Base-by-base conservation (phyloP, 192 early-diverging fungal genomes). In the Umbelopsis isabellina region DNA sequence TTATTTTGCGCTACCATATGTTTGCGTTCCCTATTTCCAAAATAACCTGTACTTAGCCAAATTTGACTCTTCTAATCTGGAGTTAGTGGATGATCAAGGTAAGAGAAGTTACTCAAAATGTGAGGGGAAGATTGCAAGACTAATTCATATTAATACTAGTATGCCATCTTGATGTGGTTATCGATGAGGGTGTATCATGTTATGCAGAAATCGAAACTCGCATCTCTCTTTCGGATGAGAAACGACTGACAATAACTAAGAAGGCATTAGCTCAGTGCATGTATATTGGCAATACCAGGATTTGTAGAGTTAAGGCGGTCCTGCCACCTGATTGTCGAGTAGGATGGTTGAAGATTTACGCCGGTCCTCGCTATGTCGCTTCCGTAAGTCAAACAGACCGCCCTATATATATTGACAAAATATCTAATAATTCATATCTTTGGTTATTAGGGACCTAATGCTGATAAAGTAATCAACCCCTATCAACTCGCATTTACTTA, bases 271-370 rank as follows among this genome's bases (percentile, higher is more conserved):
- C 78, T 1, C 78, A 79, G 66, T 72, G 69, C 27, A 12, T 66
- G 47, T 41, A 21, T 33, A 71, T 49, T 65, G 65, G 41, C 1
- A 65, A 10, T 12, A 74, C 1, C 21, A 66, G 79, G 5, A 75
- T 82, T 10, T 82, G 70, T 52, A 81, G 78, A 65, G 78, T 85
- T 66, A 85, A 85, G 66, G 84, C 84, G 3, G 82, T 85, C 0
- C 69, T 85, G 1, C 82, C 84, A 1, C 46, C 68, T 0, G 76
- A 79, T 4, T 44, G 74, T n/a, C 51, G 68, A 0, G 71, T 78
- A 25, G 84, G 84, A 1, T 74, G 79, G 66, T 21, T 85, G 1
- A 78, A 83, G 33, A 74, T 85, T 4, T 85, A 81, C 65, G 82
- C 77, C 3, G 84, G 82, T 4, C 76, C 73, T 1, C 55, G 55